phyloP scores from a whole-genome alignment of 1,284 basidiomycete species.

The Ceratobasidium papillatum region DNA sequence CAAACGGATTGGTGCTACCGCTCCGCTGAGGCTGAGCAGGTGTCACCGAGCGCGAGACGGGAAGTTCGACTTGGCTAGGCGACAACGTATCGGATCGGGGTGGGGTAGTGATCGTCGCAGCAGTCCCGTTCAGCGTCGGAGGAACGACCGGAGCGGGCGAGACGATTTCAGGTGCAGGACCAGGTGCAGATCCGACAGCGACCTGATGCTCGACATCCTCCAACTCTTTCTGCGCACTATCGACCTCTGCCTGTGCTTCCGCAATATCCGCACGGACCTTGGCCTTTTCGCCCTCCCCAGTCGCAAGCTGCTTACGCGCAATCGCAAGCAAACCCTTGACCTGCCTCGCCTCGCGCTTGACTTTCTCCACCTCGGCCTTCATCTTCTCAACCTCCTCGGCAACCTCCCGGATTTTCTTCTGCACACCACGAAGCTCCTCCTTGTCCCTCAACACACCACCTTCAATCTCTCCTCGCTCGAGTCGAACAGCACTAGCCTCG shows the following conservation, averaged over 20 bases:
- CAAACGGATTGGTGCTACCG: slow-evolving; percentile 92
- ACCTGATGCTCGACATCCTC: slow-evolving; percentile 66
- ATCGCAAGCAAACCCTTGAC: slow-evolving; percentile 96
- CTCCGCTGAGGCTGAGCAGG: slow-evolving; percentile 51
- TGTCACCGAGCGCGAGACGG: slow-evolving; percentile 42
- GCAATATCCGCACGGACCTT: slow-evolving; percentile 77
- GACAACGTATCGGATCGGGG: slow-evolving; percentile 15
- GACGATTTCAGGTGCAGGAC: slow-evolving; percentile 16
- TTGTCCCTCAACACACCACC: slow-evolving; percentile 89
- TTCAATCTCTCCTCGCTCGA: slow-evolving; percentile 94
- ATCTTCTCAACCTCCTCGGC: slow-evolving; percentile 76
- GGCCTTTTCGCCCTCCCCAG: slow-evolving; percentile 81
- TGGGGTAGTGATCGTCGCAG: neutral
- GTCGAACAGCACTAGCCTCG: slow-evolving; percentile 86
- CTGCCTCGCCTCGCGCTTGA: slow-evolving; percentile 93
- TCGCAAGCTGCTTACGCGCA: slow-evolving; percentile 90
- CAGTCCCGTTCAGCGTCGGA: slow-evolving; percentile 22
- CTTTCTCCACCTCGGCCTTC: slow-evolving; percentile 84
- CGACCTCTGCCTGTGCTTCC: slow-evolving; percentile 67
- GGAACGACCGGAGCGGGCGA: slow-evolving; percentile 35
- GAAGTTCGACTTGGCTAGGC: slow-evolving; percentile 38
- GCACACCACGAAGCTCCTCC: slow-evolving; percentile 89
- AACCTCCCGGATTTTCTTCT: slow-evolving; percentile 84
- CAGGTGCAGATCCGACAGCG: slow-evolving; percentile 48
- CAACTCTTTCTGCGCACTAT: slow-evolving; percentile 54